Evolutionary conservation across 306 rosid species (phyloP), one percentile per base, ranked within the genome.

Genomic region (Sesbania bispinosa): DNA sequence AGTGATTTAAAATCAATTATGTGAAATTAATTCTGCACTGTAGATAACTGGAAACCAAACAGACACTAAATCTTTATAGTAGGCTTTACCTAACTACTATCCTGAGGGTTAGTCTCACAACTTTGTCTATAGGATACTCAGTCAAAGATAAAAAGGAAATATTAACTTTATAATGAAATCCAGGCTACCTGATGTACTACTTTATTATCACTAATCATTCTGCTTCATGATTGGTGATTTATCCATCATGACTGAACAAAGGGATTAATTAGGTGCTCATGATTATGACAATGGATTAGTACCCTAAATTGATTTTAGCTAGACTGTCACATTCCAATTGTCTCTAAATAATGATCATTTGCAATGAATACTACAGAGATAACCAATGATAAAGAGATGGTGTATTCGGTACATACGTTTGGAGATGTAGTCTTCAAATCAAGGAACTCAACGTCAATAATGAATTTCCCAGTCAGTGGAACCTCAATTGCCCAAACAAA

Each of bases 401-500:
- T 29, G 59, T 23, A 19, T 18, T 71, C 27, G 85, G 36, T 61
- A 48, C 10, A 70, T 79, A 95, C 99, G 77, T 77, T 64, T 43
- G 87, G 85, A 16, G 97, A 78, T 21, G 87, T 59, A 62, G 71
- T 84, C 88, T 95, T 95, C 87, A 95, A 82, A 79, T 95, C 99
- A 48, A 91, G 91, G 83, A 95, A 95, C 79, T 95, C 97, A 36
- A 95, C 86, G 62, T 95, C 99, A 24, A 95, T 91, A 36, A 95
- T 89, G 92, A 89, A 89, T 74, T 95, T 95, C 36, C 99, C 99
- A 2, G 97, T 86, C 45, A 95, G 75, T 27, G 99, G 97, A 73
- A 91, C 92, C 83, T 95, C 99, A 62, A 91, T 75, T 68, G 90
- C 82, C 99, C 99, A 95, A 72, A 91, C 89, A 73, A 95, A 95